These are phyloP conservation scores for Trebouxia sp. DNA, from an alignment of 139 green algal genomes.

Conservation along the genomic window DNA sequence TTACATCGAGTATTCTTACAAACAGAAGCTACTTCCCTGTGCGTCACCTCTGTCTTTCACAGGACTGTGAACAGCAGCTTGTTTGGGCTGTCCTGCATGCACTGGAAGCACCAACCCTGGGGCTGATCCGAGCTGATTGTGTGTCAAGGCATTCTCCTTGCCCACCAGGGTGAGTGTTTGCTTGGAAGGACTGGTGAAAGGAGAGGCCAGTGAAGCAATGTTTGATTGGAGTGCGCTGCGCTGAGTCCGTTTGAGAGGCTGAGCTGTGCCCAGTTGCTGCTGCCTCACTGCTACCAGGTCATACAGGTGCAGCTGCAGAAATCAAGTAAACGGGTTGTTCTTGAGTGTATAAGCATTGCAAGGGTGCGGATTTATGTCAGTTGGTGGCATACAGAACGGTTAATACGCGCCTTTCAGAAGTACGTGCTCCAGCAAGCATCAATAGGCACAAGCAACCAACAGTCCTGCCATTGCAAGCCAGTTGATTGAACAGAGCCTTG, in stretches of 20 bases:
- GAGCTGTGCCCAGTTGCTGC: slow-evolving; percentile 7
- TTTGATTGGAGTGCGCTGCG: neutral
- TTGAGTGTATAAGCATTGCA: neutral
- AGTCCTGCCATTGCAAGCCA: no score
- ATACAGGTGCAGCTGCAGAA: slow-evolving; percentile 47
- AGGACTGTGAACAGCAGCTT: neutral
- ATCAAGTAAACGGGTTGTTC: no score
- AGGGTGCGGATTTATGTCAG: neutral
- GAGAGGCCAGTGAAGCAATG: neutral
- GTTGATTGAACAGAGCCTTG: no score
- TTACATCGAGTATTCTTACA: no score
- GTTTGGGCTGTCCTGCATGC: neutral
- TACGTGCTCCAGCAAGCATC: no score
- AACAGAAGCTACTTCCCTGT: no score
- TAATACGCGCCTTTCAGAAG: no score
- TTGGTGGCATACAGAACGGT: no score
- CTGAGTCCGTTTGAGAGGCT: neutral
- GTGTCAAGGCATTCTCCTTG: neutral
- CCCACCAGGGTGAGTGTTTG: neutral
- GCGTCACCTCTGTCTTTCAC: neutral
- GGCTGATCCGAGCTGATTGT: no score
- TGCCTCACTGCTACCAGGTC: slow-evolving; percentile 41
- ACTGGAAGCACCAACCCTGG: neutral
- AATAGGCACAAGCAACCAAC: no score
- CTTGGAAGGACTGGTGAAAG: neutral